Evolutionary conservation across 148 eudicot genomes (phyloP).

Genomic region (Chenopodium berlandieri): DNA sequence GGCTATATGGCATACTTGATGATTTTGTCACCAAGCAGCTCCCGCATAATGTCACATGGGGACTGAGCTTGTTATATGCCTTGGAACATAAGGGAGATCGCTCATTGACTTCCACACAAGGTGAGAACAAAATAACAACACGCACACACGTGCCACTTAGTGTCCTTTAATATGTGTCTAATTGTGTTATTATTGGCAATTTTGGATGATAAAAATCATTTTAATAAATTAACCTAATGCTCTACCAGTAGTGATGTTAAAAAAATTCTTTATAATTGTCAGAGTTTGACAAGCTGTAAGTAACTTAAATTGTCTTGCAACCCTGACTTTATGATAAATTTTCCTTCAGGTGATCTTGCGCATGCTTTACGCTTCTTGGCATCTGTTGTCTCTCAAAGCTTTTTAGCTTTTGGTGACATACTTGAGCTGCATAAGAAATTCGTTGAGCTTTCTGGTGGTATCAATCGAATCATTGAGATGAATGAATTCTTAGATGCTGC

Average conservation of each 20-base stretch:
- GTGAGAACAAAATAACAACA: too few species aligned
- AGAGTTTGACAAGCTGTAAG: background rate
- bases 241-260: background rate
- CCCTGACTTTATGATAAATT: slow-evolving; percentile 4
- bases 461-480: slow-evolving; percentile 88
- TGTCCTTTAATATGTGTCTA: background rate
- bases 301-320: background rate
- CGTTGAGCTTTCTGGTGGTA: slow-evolving; percentile 90
- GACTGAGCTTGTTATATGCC: slow-evolving; percentile 89
- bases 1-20: slow-evolving; percentile 83
- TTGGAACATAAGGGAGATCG: slow-evolving; percentile 92
- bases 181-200: background rate
- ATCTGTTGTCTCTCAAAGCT: slow-evolving; percentile 98
- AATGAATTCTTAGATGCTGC: slow-evolving; percentile 86
- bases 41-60: slow-evolving; percentile 99
- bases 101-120: slow-evolving; percentile 90
- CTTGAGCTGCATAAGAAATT: slow-evolving; percentile 86
- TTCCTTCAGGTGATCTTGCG: slow-evolving; percentile 79
- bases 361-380: slow-evolving; percentile 96
- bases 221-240: background rate
- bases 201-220: background rate
- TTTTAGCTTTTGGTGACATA: slow-evolving; percentile 93
- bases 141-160: too few species aligned
- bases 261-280: background rate
- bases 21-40: slow-evolving; percentile 94